A percentile compares a stretch with the other conserved stretches of the same genome.
phyloP scores from a whole-genome alignment of 352 stramenopile genomes.

The Pythium chondricola region DNA sequence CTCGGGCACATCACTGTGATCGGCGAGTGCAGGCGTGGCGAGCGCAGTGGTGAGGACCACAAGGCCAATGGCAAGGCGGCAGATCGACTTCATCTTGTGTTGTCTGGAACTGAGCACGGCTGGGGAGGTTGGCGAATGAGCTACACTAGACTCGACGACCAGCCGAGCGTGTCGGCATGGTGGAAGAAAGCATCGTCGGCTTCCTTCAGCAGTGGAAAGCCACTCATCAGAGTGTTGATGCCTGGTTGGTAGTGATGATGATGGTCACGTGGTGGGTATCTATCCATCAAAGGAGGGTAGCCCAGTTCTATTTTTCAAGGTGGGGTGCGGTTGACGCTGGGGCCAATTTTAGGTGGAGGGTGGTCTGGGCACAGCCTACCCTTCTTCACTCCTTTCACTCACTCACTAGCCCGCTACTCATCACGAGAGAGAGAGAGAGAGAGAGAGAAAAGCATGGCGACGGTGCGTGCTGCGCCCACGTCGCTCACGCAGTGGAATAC shows the following conservation, averaged over 20 bases:
- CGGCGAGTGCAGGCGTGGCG: not conserved
- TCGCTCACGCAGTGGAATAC: slow-evolving; percentile 71
- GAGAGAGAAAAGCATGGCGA: slow-evolving; percentile 11
- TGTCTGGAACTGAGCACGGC: not conserved
- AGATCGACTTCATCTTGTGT: not conserved
- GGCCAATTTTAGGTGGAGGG: too few relatives aligned
- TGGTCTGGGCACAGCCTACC: too few relatives aligned
- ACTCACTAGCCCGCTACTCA: not conserved
- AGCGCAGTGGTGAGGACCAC: not conserved
- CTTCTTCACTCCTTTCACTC: not conserved
- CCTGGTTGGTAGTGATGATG: not conserved
- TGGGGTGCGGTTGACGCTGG: not conserved
- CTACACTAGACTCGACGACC: too few relatives aligned
- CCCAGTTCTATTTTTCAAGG: not conserved
- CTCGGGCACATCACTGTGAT: not conserved
- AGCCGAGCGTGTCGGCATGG: too few relatives aligned
- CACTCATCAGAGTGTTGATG: not conserved
- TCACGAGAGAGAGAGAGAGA: not conserved
- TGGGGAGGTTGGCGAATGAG: not conserved
- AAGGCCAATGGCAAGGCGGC: not conserved
- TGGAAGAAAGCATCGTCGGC: not conserved
- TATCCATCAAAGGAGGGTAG: not conserved
- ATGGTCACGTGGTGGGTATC: not conserved
- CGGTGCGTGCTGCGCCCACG: slow-evolving; percentile 24
- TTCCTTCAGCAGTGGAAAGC: not conserved